Base-by-base conservation (phyloP, 208 protist genomes). In the Leishmania tropica region DNA sequence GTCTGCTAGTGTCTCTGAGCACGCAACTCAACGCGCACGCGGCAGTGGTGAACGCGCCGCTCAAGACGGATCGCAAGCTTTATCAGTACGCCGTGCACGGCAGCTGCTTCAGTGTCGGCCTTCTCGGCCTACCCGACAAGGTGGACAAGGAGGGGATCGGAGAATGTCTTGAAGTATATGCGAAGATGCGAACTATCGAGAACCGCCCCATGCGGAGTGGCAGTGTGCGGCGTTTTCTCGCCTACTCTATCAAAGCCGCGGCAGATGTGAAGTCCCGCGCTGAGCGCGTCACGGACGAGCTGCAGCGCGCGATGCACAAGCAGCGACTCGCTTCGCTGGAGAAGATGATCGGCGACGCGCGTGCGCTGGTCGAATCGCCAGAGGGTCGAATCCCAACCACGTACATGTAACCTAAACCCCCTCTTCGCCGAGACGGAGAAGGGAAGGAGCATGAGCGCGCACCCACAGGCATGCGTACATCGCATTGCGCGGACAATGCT, bases 21-120 rank as follows among this genome's bases (percentile, higher is more conserved):
- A 42, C 67, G 79, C 71, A 81, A 80, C n/a, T 80, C 62, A 58
- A 73, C 42, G 78, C 75, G 2, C 81, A 86, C 67, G 65, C 42
- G 54, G 79, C 19, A 7, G 78, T 67, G 54, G 85, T 80, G 73
- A 84, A 71, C 71, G 51, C 62, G 54, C 45, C 75, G 79, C 83
- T 19, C 58, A 82, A 81, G 72, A 72, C 72, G 21, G 68, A 86
- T 28, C 85, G 84, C n/a, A 82, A 74, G 21, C 81, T 91, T 10
- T 87, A 91, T 70, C 88, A 87, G 71, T 90, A 88, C 76, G 90
- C 90, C 37, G 75, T 94, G 40, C 83, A 86, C 24, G 83, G 87
- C 51, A 82, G 84, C 58, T 92, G 90, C 79, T 79, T 86, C 80
- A 91, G 85, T 28, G 87, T 88, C 24, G 79, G 83, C 31, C 47